phyloP scores from a whole-genome alignment of 2,329 filamentous ascomycete species.

The Paracamarosporium sp. region DNA sequence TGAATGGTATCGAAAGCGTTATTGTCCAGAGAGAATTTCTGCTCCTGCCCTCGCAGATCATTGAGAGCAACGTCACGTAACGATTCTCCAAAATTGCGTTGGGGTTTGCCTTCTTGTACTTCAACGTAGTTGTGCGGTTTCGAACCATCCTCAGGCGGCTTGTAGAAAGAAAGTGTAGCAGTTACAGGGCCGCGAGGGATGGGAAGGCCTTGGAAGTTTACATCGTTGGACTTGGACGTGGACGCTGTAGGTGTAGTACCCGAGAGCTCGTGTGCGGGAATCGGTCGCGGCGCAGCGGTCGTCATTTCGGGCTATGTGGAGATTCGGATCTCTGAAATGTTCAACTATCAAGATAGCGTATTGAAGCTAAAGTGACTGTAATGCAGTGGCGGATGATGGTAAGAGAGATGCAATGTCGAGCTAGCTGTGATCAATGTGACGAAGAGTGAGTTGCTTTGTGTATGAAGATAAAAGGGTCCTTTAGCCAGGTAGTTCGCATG shows the following conservation, averaged over 20 bases:
- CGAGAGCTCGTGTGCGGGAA: conserved; percentile 51
- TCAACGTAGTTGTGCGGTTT: conserved; percentile 63
- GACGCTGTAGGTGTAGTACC: conserved; percentile 29
- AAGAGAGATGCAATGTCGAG: not conserved
- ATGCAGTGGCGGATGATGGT: not conserved
- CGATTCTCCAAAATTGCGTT: conserved; percentile 67
- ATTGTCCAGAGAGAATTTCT: conserved; percentile 70
- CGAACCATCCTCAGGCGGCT: conserved; percentile 33
- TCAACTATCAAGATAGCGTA: not conserved
- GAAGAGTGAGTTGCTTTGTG: conserved; percentile 15
- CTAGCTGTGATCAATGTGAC: conserved; percentile 12
- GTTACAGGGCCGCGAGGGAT: conserved; percentile 36
- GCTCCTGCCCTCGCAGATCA: conserved; percentile 77
- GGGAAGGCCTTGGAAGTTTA: conserved; percentile 38
- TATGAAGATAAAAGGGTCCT: conserved; percentile 4
- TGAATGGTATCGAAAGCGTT: conserved; percentile 76
- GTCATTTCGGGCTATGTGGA: conserved; percentile 49
- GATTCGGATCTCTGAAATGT: not conserved
- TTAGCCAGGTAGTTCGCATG: not conserved
- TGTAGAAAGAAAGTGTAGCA: conserved; percentile 37
- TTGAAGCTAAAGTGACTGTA: not conserved
- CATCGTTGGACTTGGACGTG: conserved; percentile 32
- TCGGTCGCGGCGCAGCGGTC: conserved; percentile 50
- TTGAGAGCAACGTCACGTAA: conserved; percentile 64
- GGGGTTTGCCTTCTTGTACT: conserved; percentile 63